phyloP scores from a whole-genome alignment of 75 land plant genomes.

The Larix kaempferi region DNA sequence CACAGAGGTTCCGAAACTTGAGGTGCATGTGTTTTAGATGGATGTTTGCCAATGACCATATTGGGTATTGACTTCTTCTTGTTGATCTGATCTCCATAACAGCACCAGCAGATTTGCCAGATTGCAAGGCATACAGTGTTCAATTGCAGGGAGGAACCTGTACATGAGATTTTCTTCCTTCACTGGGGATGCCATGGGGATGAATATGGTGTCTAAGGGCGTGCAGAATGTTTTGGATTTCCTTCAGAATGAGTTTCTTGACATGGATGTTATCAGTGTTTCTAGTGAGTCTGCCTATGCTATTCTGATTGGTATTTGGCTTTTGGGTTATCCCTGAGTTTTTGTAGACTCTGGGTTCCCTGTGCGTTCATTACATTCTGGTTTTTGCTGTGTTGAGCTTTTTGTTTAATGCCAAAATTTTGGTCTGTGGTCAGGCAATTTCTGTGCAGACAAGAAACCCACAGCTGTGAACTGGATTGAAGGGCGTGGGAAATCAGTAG shows the following conservation, averaged over 20 bases:
- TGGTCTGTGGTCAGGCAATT: slow-evolving; percentile 42
- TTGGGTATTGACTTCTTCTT: too few species aligned
- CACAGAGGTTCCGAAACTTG: too few species aligned
- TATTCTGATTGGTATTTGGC: not conserved
- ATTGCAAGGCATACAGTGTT: slow-evolving; percentile 65
- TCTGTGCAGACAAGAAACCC: slow-evolving; percentile 50
- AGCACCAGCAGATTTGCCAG: slow-evolving; percentile 91
- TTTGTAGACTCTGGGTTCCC: too few species aligned
- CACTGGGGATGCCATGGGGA: slow-evolving; percentile 99
- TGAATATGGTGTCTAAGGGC: slow-evolving; percentile 97
- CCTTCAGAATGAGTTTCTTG: slow-evolving; percentile 65
- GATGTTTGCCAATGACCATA: too few species aligned
- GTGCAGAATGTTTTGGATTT: slow-evolving; percentile 81
- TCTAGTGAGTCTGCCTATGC: slow-evolving; percentile 38
- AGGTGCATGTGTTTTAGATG: too few species aligned
- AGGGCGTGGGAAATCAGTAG: slow-evolving; percentile 80
- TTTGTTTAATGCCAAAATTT: not conserved
- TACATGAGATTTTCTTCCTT: slow-evolving; percentile 73
- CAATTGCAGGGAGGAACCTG: slow-evolving; percentile 78
- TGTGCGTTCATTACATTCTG: not conserved
- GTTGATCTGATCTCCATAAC: slow-evolving; percentile 37
- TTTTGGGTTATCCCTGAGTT: not conserved
- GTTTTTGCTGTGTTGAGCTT: not conserved
- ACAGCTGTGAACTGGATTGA: slow-evolving; percentile 81
- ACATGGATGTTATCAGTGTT: slow-evolving; percentile 82